Percentiles rank a stretch among this genome's conserved stretches.
Conservation (phyloP, 2,329 filamentous ascomycete species). For the Trichoderma harzianum region DNA sequence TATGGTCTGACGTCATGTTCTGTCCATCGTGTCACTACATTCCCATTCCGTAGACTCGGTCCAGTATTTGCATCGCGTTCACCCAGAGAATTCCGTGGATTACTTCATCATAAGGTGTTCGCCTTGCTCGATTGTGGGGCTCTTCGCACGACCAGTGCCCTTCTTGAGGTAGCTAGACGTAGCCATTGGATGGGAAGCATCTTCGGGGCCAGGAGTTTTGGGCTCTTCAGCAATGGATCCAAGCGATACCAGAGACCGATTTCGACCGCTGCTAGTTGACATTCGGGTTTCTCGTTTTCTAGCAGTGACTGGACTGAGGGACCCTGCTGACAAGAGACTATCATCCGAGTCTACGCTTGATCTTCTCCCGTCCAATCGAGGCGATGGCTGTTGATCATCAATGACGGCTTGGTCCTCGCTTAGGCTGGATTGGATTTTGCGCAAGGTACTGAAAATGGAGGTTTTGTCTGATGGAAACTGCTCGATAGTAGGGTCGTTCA, state of each 20-base stretch:
- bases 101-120: conserved; percentile 38
- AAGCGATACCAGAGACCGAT: conserved; percentile 40
- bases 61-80: not conserved
- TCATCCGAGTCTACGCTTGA: conserved; percentile 40
- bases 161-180: conserved; percentile 13
- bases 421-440: conserved; percentile 44
- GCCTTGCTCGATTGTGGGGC: conserved; percentile 37
- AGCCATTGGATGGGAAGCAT: not conserved
- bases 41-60: conserved; percentile 5
- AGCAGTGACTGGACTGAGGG: conserved; percentile 33
- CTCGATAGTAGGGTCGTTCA: conserved; percentile 48
- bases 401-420: conserved; percentile 38
- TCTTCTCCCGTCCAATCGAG: conserved; percentile 28
- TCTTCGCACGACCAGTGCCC: conserved; percentile 22
- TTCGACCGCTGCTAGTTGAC: conserved; percentile 35
- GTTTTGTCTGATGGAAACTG: conserved; percentile 44
- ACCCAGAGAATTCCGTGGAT: not conserved
- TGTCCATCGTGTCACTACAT: not conserved
- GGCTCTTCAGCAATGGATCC: conserved; percentile 47
- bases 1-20: not conserved
- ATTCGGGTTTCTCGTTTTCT: conserved; percentile 33
- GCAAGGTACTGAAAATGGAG: conserved; percentile 44
- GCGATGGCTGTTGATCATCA: conserved; percentile 35
- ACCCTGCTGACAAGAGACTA: conserved; percentile 32
- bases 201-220: conserved; percentile 23